Evolutionary conservation across 495 filamentous ascomycete genomes (phyloP).

Genomic region (Hypoxylon lienhwacheense): DNA sequence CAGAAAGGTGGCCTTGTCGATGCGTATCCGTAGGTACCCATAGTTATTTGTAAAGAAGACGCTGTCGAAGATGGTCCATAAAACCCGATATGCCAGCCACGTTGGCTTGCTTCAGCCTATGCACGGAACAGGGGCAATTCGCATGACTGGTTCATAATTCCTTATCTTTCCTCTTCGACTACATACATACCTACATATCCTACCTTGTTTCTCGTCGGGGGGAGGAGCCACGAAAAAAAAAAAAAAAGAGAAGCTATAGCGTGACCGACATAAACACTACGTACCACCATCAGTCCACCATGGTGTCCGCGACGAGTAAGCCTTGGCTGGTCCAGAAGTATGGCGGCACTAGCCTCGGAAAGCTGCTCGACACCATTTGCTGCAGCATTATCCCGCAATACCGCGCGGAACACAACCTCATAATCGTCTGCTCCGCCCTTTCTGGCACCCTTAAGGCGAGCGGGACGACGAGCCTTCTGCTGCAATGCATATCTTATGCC

Average conservation of each 20-base stretch:
- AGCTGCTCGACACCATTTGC: constrained; percentile 43
- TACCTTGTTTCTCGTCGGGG: too few species aligned
- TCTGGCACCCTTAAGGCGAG: constrained; percentile 38
- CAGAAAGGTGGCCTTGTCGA: constrained; percentile 9
- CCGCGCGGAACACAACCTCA: constrained; percentile 35
- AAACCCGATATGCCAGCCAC: constrained; percentile 17
- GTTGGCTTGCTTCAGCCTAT: constrained; percentile 8
- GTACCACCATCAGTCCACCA: constrained; percentile 14
- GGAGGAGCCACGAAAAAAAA: too few species aligned
- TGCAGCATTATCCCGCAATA: constrained; percentile 44
- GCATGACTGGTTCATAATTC: too few species aligned
- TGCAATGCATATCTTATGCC: constrained; percentile 41
- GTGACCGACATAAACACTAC: constrained; percentile 6
- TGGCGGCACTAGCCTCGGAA: constrained; percentile 47
- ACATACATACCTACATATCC: too few species aligned
- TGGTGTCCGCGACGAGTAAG: constrained; percentile 27
- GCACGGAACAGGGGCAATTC: too few species aligned
- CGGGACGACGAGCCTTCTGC: constrained; percentile 41
- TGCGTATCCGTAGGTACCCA: too few species aligned
- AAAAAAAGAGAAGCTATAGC: not conserved
- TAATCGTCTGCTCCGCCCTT: constrained; percentile 43
- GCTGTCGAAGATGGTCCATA: constrained; percentile 18
- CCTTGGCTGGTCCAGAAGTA: constrained; percentile 52
- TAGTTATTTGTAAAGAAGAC: too few species aligned
- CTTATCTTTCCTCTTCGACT: too few species aligned